These are phyloP conservation scores for Penicillium steckii DNA, from an alignment of 495 filamentous ascomycete genomes.

Conservation along the genomic window DNA sequence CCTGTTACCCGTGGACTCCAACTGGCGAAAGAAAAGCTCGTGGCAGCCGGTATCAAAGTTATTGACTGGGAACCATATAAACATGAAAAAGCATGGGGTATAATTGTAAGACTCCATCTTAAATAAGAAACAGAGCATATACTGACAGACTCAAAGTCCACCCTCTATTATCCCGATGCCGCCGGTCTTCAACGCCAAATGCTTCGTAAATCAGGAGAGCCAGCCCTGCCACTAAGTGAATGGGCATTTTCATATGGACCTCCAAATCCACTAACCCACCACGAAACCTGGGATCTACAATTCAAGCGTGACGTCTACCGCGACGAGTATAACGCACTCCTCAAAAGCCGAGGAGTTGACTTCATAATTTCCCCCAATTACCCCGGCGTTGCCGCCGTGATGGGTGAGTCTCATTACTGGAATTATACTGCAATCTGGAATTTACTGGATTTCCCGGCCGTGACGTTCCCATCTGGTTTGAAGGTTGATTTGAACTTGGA, in stretches of 20 bases:
- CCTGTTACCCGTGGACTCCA: constrained; percentile 62
- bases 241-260: constrained; percentile 57
- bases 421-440: constrained; percentile 75
- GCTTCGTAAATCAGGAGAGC: constrained; percentile 52
- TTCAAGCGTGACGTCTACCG: constrained; percentile 56
- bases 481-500: constrained; percentile 43
- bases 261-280: constrained; percentile 36
- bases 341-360: constrained; percentile 63
- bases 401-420: constrained; percentile 65
- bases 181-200: constrained; percentile 43
- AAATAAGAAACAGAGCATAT: neutral
- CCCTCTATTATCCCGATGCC: constrained; percentile 58
- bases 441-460: constrained; percentile 63
- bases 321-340: constrained; percentile 54
- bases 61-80: constrained; percentile 67
- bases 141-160: constrained; percentile 22
- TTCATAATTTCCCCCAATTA: constrained; percentile 67
- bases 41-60: constrained; percentile 51
- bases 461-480: constrained; percentile 53
- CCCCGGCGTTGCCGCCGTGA: constrained; percentile 56
- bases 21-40: constrained; percentile 53
- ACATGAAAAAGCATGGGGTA: constrained; percentile 58
- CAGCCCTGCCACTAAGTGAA: constrained; percentile 53
- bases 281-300: constrained; percentile 45
- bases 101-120: constrained; percentile 39